These are phyloP conservation scores for Ilex paraguariensis DNA, from an alignment of 305 asterid species.

Conservation along the genomic window DNA sequence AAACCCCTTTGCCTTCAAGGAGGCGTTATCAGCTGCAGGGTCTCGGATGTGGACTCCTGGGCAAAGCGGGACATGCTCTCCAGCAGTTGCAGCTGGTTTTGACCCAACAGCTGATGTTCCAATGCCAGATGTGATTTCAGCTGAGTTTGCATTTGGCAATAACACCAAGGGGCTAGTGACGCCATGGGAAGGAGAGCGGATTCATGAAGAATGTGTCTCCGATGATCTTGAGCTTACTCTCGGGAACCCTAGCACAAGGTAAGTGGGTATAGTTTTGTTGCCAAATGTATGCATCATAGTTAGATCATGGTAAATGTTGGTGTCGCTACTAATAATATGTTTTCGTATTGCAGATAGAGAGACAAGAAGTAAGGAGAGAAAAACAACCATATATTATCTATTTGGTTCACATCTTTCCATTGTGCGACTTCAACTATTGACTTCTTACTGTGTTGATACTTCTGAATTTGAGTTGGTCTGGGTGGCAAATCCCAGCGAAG, in stretches of 20 bases:
- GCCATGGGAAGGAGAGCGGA: conserved; percentile 98
- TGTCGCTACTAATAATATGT: not conserved
- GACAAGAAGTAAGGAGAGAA: not conserved
- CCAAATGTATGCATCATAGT: not conserved
- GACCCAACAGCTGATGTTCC: conserved; percentile 87
- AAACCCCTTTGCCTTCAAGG: conserved; percentile 70
- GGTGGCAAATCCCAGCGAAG: too few species aligned
- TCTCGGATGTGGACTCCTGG: conserved; percentile 98
- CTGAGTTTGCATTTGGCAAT: conserved; percentile 91
- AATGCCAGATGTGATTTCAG: conserved; percentile 52
- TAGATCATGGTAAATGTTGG: not conserved
- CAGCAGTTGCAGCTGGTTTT: conserved; percentile 62
- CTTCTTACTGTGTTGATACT: too few species aligned
- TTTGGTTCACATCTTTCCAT: too few species aligned
- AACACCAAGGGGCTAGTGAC: conserved; percentile 67
- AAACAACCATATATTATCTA: too few species aligned
- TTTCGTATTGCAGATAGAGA: not conserved
- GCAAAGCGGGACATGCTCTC: conserved; percentile 97
- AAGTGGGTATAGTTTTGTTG: conserved; percentile 4
- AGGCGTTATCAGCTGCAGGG: conserved; percentile 81
- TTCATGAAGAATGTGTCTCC: conserved; percentile 87
- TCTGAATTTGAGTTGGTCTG: too few species aligned
- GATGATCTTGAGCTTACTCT: conserved; percentile 98
- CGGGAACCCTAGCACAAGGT: conserved; percentile 89
- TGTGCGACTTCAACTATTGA: too few species aligned